Evolutionary conservation across 1,284 basidiomycete species (phyloP), one percentile per base, ranked within the genome.

Genomic region (Blastosporella zonata): DNA sequence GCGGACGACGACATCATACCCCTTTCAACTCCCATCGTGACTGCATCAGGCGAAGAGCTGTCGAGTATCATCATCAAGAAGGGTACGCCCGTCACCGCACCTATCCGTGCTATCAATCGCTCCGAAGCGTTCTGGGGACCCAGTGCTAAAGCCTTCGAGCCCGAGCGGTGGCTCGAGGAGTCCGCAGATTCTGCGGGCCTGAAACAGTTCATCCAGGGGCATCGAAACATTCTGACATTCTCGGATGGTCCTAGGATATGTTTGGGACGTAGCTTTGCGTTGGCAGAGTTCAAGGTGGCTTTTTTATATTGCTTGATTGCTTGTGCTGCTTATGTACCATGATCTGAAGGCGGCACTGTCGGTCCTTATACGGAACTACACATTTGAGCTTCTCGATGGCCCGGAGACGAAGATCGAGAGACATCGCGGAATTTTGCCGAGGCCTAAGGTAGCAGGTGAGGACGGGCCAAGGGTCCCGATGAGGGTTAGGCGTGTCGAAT

Each of bases 1-100:
- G 50, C 63, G 20, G 61, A 79, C 66, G 77, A 82, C 53, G 79
- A 82, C 46, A 58, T 79, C 1, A 70, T 84, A 17, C 81, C 79
- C 0, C 68, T 82, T 46, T 67, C 65, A 31, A 53, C 57, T 3
- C 78, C 77, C 1, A 50, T 79, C 23, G 58, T 54, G 6, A 72
- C 71, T 0, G 47, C 59, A 2, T 56, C 65, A 0, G 78, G 78
- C 0, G 52, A 68, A 37, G 53, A 59, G 0, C 65, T 75, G 4
- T 61, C 69, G 38, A 65, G 66, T 25, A 61, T 83, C 36, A 52
- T 67, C 1, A 62, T 83, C 36, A 58, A 67, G 10, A 77, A 76
- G 55, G 79, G 78, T 5, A 71, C 72, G 0, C 43, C 57, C 1
- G 50, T 83, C 8, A 60, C 56, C 1, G 63, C 74, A 0, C 70